Evolutionary conservation across 495 filamentous ascomycete species (phyloP).

Genomic region (Amniculicola lignicola): DNA sequence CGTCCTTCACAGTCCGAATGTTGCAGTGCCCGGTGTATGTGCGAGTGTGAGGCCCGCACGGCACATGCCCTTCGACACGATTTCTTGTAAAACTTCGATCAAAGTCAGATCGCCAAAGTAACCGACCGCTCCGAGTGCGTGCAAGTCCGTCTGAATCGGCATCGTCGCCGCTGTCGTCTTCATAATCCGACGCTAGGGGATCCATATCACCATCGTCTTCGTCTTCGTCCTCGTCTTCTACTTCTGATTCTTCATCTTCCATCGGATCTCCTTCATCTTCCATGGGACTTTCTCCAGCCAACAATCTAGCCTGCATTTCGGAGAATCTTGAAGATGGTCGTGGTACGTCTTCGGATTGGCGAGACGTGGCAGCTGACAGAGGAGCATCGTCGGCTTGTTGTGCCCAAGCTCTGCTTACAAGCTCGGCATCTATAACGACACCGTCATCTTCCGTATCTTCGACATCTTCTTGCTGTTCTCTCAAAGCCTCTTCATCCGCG

Average conservation of each 20-base stretch:
- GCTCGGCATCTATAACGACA: slow-evolving; percentile 18
- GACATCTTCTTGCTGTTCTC: slow-evolving; percentile 25
- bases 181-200: slow-evolving; percentile 41
- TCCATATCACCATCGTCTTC: slow-evolving; percentile 41
- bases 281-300: neutral
- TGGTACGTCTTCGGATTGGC: neutral
- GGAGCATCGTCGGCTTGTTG: slow-evolving; percentile 17
- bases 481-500: slow-evolving; percentile 34
- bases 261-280: neutral
- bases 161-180: slow-evolving; percentile 40
- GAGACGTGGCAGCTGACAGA: slow-evolving; percentile 1
- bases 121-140: slow-evolving; percentile 40
- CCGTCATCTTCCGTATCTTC: slow-evolving; percentile 30
- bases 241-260: slow-evolving; percentile 22
- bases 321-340: too few species aligned
- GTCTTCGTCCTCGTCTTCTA: slow-evolving; percentile 33
- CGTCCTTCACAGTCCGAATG: slow-evolving; percentile 70
- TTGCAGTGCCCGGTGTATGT: slow-evolving; percentile 69
- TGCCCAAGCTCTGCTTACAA: slow-evolving; percentile 20
- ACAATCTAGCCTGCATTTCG: too few species aligned
- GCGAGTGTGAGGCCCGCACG: slow-evolving; percentile 57
- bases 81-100: slow-evolving; percentile 42
- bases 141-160: slow-evolving; percentile 41
- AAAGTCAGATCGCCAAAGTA: slow-evolving; percentile 43
- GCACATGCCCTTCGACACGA: slow-evolving; percentile 53